Conservation (phyloP, 2,329 filamentous ascomycete genomes). For the Botrytis cinerea region DNA sequence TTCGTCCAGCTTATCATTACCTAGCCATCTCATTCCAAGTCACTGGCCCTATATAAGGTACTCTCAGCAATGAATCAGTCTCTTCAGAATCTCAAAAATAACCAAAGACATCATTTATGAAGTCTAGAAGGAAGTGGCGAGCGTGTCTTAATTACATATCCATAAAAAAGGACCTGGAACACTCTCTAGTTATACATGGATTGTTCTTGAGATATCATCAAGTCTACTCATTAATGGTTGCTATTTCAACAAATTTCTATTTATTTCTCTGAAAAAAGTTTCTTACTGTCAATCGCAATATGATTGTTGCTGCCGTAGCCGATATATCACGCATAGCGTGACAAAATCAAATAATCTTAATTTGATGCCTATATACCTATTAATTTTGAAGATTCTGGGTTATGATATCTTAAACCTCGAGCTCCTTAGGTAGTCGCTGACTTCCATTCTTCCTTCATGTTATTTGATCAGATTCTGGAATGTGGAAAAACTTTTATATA, state of each 20-base stretch:
- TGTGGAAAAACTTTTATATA: neutral
- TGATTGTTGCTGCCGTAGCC: neutral
- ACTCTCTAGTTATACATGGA: neutral
- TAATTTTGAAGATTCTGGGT: neutral
- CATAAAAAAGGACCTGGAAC: neutral
- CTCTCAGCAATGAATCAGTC: too few species aligned
- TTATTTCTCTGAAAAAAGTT: accelerated
- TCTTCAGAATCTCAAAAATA: too few species aligned
- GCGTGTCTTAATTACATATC: accelerated
- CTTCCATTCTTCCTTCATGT: neutral
- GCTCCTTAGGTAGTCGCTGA: accelerated
- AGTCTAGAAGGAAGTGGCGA: too few species aligned
- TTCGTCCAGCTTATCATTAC: too few species aligned
- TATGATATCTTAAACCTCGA: too few species aligned
- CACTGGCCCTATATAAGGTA: neutral
- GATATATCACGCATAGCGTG: neutral
- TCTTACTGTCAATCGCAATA: neutral
- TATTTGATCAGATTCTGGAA: neutral
- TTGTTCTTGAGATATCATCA: neutral
- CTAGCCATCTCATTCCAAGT: neutral
- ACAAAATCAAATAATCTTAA: accelerated
- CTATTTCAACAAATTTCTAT: accelerated
- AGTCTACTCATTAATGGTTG: neutral
- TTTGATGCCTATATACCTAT: accelerated
- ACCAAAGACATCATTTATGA: too few species aligned